Percentiles rank a stretch among this genome's conserved stretches.
Evolutionary conservation across 2,329 filamentous ascomycete genomes (phyloP).

Genomic region (Rasamsonia emersonii): DNA sequence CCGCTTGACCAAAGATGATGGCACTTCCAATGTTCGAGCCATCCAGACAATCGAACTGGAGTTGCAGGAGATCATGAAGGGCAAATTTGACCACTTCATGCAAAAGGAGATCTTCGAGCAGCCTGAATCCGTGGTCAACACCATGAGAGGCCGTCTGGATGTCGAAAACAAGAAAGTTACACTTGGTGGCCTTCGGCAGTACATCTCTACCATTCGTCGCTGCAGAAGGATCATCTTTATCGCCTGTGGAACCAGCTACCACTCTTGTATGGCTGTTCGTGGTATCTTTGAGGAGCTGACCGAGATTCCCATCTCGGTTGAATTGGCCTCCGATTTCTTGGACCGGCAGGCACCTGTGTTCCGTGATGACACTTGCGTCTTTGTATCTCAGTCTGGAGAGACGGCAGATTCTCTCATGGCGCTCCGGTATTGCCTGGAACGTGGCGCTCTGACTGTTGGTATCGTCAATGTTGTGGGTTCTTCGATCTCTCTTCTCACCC

Average conservation of each 20-base stretch:
- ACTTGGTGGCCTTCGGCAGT: conserved; percentile 88
- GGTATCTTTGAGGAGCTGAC: conserved; percentile 96
- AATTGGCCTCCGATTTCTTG: conserved; percentile 95
- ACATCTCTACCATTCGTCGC: conserved; percentile 91
- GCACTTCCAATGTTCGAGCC: conserved; percentile 89
- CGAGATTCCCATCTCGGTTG: conserved; percentile 94
- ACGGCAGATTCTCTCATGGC: conserved; percentile 97
- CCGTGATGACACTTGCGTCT: conserved; percentile 98
- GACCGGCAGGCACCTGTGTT: conserved; percentile 95
- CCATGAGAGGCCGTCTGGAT: conserved; percentile 97
- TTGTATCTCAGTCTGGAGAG: conserved; percentile 97
- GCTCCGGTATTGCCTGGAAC: conserved; percentile 94
- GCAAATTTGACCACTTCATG: conserved; percentile 99
- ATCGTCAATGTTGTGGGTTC: conserved; percentile 98
- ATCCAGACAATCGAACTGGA: conserved; percentile 99
- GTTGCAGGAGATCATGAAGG: conserved; percentile 99
- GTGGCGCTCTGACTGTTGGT: conserved; percentile 91
- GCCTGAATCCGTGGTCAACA: conserved; percentile 98
- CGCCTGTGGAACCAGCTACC: conserved; percentile 94
- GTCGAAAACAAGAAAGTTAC: conserved; percentile 89
- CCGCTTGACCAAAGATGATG: conserved; percentile 92
- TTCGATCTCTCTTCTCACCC: conserved; percentile 95
- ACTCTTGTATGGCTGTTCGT: conserved; percentile 99
- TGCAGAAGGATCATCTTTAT: conserved; percentile 98
- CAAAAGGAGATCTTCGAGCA: conserved; percentile 99